Evolutionary conservation across 306 rosid genomes (phyloP).

Genomic region (Pterocarpus santalinus): DNA sequence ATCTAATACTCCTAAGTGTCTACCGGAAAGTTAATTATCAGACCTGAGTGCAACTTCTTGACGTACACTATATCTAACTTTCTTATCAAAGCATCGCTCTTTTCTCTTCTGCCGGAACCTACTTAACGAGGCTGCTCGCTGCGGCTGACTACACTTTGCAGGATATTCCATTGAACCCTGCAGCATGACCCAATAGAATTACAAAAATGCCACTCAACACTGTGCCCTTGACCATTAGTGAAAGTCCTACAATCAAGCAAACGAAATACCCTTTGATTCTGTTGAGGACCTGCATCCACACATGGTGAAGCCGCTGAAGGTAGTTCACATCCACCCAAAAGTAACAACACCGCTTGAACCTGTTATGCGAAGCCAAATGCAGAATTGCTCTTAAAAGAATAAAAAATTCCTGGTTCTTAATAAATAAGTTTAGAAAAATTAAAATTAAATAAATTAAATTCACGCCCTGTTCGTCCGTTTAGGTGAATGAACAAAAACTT

Average conservation of each 20-base stretch:
- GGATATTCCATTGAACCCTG: slow-evolving; percentile 61
- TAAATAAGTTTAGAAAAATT: background rate
- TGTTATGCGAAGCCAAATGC: slow-evolving; percentile 42
- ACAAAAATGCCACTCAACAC: no score
- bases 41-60: slow-evolving; percentile 98
- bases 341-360: slow-evolving; percentile 90
- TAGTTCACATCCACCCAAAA: slow-evolving; percentile 84
- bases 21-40: slow-evolving; percentile 35
- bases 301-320: slow-evolving; percentile 64
- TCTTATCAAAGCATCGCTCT: slow-evolving; percentile 91
- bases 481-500: no score
- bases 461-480: no score
- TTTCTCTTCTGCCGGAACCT: slow-evolving; percentile 96
- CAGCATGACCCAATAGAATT: no score
- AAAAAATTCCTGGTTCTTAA: no score
- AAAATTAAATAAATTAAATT: no score
- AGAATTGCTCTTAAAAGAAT: background rate
- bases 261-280: slow-evolving; percentile 69
- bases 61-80: slow-evolving; percentile 93
- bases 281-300: slow-evolving; percentile 50
- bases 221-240: background rate
- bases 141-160: slow-evolving; percentile 73
- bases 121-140: slow-evolving; percentile 81
- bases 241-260: slow-evolving; percentile 4
- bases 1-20: slow-evolving; percentile 22